These are phyloP conservation scores for Cordyceps tenuipes DNA, from an alignment of 2,329 filamentous ascomycete genomes.

Conservation along the genomic window DNA sequence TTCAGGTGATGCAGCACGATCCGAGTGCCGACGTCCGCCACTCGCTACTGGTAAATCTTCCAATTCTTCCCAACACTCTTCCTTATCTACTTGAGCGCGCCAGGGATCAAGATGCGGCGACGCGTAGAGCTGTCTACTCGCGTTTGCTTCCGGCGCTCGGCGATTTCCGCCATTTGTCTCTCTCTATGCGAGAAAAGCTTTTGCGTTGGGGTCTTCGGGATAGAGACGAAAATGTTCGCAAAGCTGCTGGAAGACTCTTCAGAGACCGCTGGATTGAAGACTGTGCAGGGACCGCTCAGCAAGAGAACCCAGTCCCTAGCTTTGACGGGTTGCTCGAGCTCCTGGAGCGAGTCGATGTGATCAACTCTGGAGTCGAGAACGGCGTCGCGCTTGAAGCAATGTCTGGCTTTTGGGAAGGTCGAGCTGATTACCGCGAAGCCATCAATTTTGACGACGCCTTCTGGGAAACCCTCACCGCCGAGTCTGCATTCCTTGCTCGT, in stretches of 20 bases:
- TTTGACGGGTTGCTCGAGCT: slow-evolving; percentile 83
- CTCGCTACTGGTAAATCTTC: slow-evolving; percentile 83
- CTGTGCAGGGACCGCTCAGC: slow-evolving; percentile 62
- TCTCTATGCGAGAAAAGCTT: slow-evolving; percentile 92
- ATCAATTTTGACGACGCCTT: slow-evolving; percentile 65
- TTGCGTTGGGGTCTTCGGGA: slow-evolving; percentile 91
- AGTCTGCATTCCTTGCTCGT: slow-evolving; percentile 81
- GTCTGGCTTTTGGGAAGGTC: slow-evolving; percentile 91
- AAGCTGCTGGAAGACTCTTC: slow-evolving; percentile 84
- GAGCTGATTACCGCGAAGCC: slow-evolving; percentile 70
- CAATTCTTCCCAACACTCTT: slow-evolving; percentile 71
- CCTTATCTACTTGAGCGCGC: slow-evolving; percentile 86
- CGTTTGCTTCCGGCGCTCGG: slow-evolving; percentile 79
- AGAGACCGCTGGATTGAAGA: slow-evolving; percentile 97
- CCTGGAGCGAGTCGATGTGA: slow-evolving; percentile 85
- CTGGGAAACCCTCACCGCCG: slow-evolving; percentile 74
- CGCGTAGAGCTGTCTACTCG: slow-evolving; percentile 78
- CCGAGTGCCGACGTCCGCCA: slow-evolving; percentile 88
- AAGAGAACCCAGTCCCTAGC: slow-evolving; percentile 55
- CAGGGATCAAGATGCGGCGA: slow-evolving; percentile 77
- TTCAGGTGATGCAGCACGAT: slow-evolving; percentile 88
- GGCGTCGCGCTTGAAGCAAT: slow-evolving; percentile 91
- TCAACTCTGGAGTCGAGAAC: slow-evolving; percentile 81
- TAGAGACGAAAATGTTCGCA: slow-evolving; percentile 86
- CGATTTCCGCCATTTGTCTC: slow-evolving; percentile 86